A percentile compares a stretch with the other conserved stretches of the same genome.
Conservation (phyloP, 805 yeast genomes). For the Saturnispora diversa region DNA sequence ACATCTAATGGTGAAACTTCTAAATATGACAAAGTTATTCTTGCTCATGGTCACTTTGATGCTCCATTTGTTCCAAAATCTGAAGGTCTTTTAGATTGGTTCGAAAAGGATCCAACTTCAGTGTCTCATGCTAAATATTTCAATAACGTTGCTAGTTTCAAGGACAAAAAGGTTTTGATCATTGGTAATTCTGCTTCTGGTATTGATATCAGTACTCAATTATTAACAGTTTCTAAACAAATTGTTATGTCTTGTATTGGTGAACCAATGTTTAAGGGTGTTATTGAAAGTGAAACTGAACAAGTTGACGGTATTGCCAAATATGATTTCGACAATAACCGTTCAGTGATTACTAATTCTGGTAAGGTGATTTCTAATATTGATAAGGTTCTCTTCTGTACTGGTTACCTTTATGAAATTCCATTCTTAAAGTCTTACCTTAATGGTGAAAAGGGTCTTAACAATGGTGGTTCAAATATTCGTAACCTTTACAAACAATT, state of each 20-base stretch:
- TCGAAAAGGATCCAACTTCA: slow-evolving; percentile 24
- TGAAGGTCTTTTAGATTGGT: slow-evolving; percentile 33
- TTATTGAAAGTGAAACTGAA: slow-evolving; percentile 21
- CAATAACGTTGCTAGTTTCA: slow-evolving; percentile 27
- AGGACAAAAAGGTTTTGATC: slow-evolving; percentile 30
- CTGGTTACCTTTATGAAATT: slow-evolving; percentile 62
- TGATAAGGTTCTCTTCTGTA: slow-evolving; percentile 58
- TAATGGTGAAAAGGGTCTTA: slow-evolving; percentile 22
- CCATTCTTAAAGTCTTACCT: slow-evolving; percentile 46
- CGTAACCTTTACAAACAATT: slow-evolving; percentile 38
- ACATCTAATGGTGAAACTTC: slow-evolving; percentile 11
- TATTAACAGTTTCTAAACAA: slow-evolving; percentile 24
- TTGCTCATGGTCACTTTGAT: slow-evolving; percentile 43
- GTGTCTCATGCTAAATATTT: slow-evolving; percentile 41
- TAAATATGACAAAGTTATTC: slow-evolving; percentile 32
- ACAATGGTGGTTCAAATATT: slow-evolving; percentile 32
- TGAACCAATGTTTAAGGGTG: slow-evolving; percentile 26
- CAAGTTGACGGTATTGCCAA: slow-evolving; percentile 22
- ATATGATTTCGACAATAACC: slow-evolving; percentile 23
- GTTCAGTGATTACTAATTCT: slow-evolving; percentile 38
- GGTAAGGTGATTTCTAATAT: slow-evolving; percentile 40
- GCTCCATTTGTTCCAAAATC: slow-evolving; percentile 39
- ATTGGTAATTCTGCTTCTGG: slow-evolving; percentile 60
- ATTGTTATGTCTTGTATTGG: slow-evolving; percentile 27
- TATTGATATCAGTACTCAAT: slow-evolving; percentile 41